Base-by-base conservation (phyloP, 768 basidiomycete genomes). In the Agaricus sinodeliciosus region DNA sequence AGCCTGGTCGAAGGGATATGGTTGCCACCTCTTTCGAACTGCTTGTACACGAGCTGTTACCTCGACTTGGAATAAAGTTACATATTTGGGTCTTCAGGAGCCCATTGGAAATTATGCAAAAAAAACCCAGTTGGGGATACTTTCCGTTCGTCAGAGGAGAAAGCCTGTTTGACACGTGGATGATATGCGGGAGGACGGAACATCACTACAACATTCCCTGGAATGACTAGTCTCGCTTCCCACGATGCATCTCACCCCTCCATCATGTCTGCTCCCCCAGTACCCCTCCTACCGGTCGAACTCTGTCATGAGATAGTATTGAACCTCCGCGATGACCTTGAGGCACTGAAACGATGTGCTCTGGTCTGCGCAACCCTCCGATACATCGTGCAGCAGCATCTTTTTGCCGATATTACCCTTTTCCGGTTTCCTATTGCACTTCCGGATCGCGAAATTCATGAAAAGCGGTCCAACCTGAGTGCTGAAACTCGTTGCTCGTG, bases 301-400 rank as follows among this genome's bases (percentile, higher is more conserved):
- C 51, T 53, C 36, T 47, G 37, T 28, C 51, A 53, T 39, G 51
- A 47, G 19, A 47, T 47, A 2, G 16, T 53, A 16, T 37, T 18
- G 16, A 47, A 42, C 18, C 37, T 47, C 25, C 37, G 37, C 13
- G 45, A 53, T 22, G 51, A 53, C 31, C 28, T 53, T 15, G 3
- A 37, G 3, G 47, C 51, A 15, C 44, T 53, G 37, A 47, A 46
- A 13, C 25, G 40, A 25, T 53, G 51, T 34, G 36, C 51, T 8
- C 51, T 47, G 9, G 37, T 37, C 3, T 46, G 51, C 25, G 26
- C 25, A 7, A 40, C 44, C 8, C 39, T 53, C 15, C 37, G 45
- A 47, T 47, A 47, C 11, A 53, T 53, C 39, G 51, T 53, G 6
- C 51, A 47, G 41, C 51, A 47, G 13, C 51, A 53, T 25, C 28